phyloP scores from a whole-genome alignment of 768 basidiomycete genomes.

The Russula virescens region DNA sequence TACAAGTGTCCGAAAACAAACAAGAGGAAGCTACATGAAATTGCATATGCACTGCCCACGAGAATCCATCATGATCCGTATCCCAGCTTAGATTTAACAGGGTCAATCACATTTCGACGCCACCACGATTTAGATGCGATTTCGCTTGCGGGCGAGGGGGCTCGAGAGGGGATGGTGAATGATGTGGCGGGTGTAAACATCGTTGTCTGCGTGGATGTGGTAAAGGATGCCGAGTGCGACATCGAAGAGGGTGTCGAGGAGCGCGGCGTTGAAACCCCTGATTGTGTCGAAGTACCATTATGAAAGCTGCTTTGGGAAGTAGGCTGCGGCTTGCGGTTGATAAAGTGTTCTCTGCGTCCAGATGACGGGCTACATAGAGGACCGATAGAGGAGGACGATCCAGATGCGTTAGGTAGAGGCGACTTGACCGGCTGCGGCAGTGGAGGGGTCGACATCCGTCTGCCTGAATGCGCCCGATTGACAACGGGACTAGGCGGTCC shows the following conservation, averaged over 20 bases:
- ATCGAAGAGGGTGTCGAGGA: slow-evolving; percentile 16
- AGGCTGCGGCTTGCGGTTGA: slow-evolving; percentile 19
- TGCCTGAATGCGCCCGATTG: background rate
- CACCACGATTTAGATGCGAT: slow-evolving; percentile 11
- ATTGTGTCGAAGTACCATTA: background rate
- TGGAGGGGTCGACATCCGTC: background rate
- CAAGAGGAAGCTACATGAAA: background rate
- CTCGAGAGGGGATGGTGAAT: slow-evolving; percentile 12
- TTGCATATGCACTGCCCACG: background rate
- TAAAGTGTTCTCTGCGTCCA: slow-evolving; percentile 11
- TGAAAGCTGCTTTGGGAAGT: background rate
- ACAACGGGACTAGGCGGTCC: background rate
- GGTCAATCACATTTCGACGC: slow-evolving; percentile 12
- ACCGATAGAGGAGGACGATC: background rate
- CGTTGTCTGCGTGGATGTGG: background rate
- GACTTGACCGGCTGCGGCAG: background rate
- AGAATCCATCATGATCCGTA: background rate
- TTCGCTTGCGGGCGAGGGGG: background rate
- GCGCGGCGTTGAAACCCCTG: slow-evolving; percentile 10
- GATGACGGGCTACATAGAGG: background rate
- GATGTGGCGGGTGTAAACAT: slow-evolving; percentile 14
- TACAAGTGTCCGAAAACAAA: background rate
- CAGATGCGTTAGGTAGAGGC: background rate
- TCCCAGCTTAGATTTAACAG: slow-evolving; percentile 15
- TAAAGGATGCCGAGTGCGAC: slow-evolving; percentile 5